These are phyloP conservation scores for Zygnema circumcarinatum DNA, from an alignment of 139 green algal species.

Conservation along the genomic window DNA sequence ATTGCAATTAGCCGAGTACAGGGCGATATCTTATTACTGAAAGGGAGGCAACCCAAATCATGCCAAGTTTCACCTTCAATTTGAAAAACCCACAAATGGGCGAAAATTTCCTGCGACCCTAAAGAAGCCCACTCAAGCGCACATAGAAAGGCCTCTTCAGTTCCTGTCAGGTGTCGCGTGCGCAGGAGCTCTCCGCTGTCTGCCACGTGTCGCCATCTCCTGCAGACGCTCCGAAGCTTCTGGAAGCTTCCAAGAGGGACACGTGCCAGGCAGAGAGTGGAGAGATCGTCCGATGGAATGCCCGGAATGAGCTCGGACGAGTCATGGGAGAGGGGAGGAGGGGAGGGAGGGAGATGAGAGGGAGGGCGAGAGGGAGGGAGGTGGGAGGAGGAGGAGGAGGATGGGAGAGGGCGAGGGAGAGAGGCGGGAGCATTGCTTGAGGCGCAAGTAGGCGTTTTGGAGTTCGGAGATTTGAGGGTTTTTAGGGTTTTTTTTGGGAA, in stretches of 20 bases:
- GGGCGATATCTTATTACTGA: not conserved
- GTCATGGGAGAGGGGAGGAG: too few relatives aligned
- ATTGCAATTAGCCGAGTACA: not conserved
- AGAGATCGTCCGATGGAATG: not conserved
- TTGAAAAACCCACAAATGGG: not conserved
- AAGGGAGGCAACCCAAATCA: not conserved
- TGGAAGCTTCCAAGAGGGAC: not conserved
- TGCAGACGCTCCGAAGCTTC: not conserved
- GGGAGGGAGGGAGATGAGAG: too few relatives aligned
- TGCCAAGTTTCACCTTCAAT: not conserved
- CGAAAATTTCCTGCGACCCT: not conserved
- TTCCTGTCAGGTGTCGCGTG: not conserved
- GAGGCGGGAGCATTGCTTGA: too few relatives aligned
- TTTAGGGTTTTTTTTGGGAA: too few relatives aligned
- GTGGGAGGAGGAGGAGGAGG: too few relatives aligned
- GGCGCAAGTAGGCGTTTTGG: too few relatives aligned
- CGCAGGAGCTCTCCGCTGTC: not conserved
- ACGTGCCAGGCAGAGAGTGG: not conserved
- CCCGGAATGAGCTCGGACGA: conserved; percentile 9
- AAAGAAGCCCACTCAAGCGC: not conserved
- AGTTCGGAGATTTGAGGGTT: too few relatives aligned
- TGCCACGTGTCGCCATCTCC: not conserved
- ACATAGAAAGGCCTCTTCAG: not conserved
- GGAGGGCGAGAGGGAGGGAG: too few relatives aligned
- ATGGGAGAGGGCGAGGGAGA: too few relatives aligned